Base-by-base conservation (phyloP, 2,329 filamentous ascomycete species). In the Alternaria solani region DNA sequence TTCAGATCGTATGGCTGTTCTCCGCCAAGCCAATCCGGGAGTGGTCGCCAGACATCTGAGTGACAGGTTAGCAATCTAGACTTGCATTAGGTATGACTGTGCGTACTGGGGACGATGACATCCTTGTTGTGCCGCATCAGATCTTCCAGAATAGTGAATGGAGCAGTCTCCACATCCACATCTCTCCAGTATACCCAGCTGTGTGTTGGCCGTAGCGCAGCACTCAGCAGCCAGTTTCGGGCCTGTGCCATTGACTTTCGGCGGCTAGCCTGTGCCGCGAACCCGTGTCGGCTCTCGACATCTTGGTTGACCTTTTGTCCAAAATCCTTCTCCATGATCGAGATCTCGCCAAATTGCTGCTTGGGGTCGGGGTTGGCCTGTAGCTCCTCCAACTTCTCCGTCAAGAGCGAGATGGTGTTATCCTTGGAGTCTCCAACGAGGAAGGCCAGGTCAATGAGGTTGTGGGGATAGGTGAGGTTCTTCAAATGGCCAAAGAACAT, bases 111-210 rank as follows among this genome's bases (percentile, higher is more conserved):
- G 57, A 99, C 95, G 75, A 97, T 99, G 30, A 99, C 90, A 77
- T 99, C 95, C 81, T 97, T 98, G 81, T 99, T 97, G 75, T 99
- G 95, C 65, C 94, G 89, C 95, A 99, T 99, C 55, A 99, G 82
- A 81, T 99, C 95, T 77, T 99, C 95, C 64, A 99, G 82, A 70
- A 99, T 98, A 0, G 95, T 98, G 75, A 94, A 95, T 0, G 95
- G 95, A 2, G 95, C 95, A 2, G 95, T 99, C 80, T 98, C 93
- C 8, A 99, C 95, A 80, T 99, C 95, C 25, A 97, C 95, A 81
- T 99, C 95, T 79, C 95, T 89, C 95, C 95, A 99, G 77, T 99
- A 99, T 9, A 99, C 95, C 95, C 95, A 99, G 66, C 94, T 97
- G 77, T 99, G 95, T 53, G 95, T 96, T 2, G 95, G 95, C 43